Evolutionary conservation across 495 filamentous ascomycete species (phyloP), one percentile per base, ranked within the genome.

Genomic region (Xanthoparmelia taractica): DNA sequence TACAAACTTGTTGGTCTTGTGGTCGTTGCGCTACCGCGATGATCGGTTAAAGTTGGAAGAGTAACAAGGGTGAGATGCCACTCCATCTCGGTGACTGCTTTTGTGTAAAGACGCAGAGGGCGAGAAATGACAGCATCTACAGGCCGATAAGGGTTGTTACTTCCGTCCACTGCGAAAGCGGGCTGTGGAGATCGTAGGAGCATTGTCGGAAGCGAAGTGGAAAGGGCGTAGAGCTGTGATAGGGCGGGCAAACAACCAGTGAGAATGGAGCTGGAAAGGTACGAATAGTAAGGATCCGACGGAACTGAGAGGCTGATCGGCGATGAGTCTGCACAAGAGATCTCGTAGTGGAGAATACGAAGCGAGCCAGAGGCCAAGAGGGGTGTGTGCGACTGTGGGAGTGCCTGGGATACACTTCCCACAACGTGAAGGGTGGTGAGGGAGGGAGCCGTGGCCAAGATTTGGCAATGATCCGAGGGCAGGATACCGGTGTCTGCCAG

Each of bases 231-330:
- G 33, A 97, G 79, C 25, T 84, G 79, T 8, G 75, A 77, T 2
- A 98, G 82, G 17, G 81, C 78, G 13, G 92, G 89, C 0, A 98
- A 80, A 20, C 81, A 78, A 62, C 86, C 84, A n/a, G 83, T 80
- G 66, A 91, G 83, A 38, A 98, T 79, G 8, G 89, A 94, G 43
- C 81, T 80, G 29, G 91, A 82, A n/a, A 98, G 83, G 76, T 96
- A 96, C 52, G 79, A 77, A 72, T 98, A 96, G 77, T 96, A 95
- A 58, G 85, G 86, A 7, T 78, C 74, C 1, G 84, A 80, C 11
- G 85, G 82, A 25, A 79, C 80, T 7, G 84, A 77, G 48, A 89
- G 80, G 29, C 82, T 80, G 63, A 76, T 78, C 20, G 72, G 71
- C 18, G 56, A 61, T 47, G 38, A 52, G 27, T 78, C 74, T 0